A percentile compares a stretch with the other conserved stretches of the same genome.
Evolutionary conservation across 129 eudicot genomes (phyloP).

Genomic region (Gnaphalium uliginosum): DNA sequence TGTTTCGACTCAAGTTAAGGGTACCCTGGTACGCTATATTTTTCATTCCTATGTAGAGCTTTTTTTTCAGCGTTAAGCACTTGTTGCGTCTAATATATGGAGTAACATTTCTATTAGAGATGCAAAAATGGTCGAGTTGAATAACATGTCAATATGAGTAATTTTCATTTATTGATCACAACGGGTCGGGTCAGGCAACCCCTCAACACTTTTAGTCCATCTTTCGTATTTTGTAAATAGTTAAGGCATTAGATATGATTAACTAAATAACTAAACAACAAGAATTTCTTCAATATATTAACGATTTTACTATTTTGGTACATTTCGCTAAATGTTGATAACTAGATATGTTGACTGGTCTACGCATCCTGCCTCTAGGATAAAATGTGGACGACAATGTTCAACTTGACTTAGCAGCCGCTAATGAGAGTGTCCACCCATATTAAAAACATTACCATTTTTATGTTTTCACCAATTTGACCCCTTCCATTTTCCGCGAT

Average conservation of each 20-base stretch:
- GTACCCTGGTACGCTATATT: conserved; percentile 70
- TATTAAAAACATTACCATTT: too few species aligned
- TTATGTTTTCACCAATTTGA: background rate
- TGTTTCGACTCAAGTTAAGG: conserved; percentile 98
- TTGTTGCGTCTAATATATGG: background rate
- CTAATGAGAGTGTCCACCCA: too few species aligned
- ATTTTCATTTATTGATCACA: background rate
- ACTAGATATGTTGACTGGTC: too few species aligned
- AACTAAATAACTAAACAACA: too few species aligned
- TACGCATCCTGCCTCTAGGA: too few species aligned
- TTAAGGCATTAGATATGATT: background rate
- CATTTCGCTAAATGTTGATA: too few species aligned
- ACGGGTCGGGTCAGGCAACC: background rate
- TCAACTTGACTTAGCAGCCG: too few species aligned
- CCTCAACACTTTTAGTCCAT: too few species aligned
- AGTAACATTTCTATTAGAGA: background rate
- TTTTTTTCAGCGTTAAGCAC: background rate
- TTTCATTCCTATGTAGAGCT: background rate
- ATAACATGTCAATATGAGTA: background rate
- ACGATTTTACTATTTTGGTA: background rate
- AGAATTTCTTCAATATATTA: background rate
- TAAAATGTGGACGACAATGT: too few species aligned
- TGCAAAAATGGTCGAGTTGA: background rate
- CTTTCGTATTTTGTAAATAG: too few species aligned
- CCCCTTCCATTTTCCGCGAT: background rate